These are phyloP conservation scores for Populus hybrid DNA, from an alignment of 441 rosid species.

Conservation along the genomic window DNA sequence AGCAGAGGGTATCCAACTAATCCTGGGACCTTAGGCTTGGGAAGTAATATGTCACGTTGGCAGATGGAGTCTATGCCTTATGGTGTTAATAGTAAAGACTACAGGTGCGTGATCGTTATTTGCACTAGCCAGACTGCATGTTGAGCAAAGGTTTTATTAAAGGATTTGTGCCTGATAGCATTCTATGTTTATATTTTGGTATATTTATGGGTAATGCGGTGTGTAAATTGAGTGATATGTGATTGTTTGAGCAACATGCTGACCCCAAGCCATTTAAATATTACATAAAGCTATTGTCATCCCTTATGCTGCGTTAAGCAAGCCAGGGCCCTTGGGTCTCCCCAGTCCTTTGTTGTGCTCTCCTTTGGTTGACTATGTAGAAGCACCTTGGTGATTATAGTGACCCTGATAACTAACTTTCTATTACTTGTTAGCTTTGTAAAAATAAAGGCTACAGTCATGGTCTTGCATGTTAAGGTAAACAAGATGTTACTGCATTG, in stretches of 20 bases:
- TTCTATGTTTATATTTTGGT: neutral
- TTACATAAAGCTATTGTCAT: neutral
- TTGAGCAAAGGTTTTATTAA: neutral
- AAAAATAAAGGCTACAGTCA: neutral
- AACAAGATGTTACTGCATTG: neutral
- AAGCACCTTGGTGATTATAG: neutral
- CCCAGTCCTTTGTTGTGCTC: neutral
- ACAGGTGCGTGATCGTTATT: constrained; percentile 20
- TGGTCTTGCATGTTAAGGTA: neutral
- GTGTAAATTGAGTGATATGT: neutral
- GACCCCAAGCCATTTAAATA: neutral
- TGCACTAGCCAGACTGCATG: neutral
- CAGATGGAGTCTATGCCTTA: constrained; percentile 29
- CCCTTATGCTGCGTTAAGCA: neutral
- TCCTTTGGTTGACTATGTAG: neutral
- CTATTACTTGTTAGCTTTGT: neutral
- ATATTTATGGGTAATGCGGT: neutral
- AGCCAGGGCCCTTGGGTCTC: neutral
- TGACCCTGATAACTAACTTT: neutral
- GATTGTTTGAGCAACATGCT: neutral
- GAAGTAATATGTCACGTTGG: constrained; percentile 20
- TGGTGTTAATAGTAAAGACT: constrained; percentile 20
- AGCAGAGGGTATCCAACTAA: constrained; percentile 17
- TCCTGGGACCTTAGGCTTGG: constrained; percentile 22
- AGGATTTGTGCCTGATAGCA: neutral